phyloP scores from a whole-genome alignment of 306 rosid species.

The Dryas alaskensis region DNA sequence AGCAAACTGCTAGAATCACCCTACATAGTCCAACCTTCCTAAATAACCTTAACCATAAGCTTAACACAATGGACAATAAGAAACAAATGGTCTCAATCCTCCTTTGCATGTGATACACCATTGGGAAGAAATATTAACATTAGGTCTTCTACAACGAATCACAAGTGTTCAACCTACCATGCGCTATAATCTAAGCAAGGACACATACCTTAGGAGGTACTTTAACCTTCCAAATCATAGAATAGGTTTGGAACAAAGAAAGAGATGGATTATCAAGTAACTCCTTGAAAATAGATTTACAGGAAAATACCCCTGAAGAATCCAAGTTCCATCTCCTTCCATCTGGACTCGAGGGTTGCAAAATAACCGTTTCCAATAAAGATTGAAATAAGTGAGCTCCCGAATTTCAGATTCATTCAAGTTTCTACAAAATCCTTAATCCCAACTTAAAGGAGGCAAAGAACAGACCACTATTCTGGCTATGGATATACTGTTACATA shows the following conservation, averaged over 20 bases:
- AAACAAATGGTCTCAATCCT: not conserved
- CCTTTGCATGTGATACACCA: not conserved
- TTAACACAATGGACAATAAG: not conserved
- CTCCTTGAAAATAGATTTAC: too few relatives aligned
- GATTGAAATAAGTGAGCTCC: not conserved
- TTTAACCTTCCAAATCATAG: not conserved
- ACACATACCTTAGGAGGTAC: not conserved
- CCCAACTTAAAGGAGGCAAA: not conserved
- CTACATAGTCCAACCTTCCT: not conserved
- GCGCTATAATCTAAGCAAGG: not conserved
- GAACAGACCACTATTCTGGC: not conserved
- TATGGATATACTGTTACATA: not conserved
- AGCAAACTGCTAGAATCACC: not conserved
- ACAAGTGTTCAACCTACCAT: not conserved
- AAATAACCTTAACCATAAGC: not conserved
- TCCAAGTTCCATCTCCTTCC: too few relatives aligned
- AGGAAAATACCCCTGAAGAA: too few relatives aligned
- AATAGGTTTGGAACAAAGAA: not conserved
- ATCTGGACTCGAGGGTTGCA: too few relatives aligned
- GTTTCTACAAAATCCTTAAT: not conserved
- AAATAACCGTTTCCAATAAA: too few relatives aligned
- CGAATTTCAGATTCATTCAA: not conserved
- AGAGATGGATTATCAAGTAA: not conserved
- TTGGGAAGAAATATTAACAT: not conserved
- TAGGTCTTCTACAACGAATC: not conserved